phyloP scores from a whole-genome alignment of 345 rosid species.

The Brassica nigra region DNA sequence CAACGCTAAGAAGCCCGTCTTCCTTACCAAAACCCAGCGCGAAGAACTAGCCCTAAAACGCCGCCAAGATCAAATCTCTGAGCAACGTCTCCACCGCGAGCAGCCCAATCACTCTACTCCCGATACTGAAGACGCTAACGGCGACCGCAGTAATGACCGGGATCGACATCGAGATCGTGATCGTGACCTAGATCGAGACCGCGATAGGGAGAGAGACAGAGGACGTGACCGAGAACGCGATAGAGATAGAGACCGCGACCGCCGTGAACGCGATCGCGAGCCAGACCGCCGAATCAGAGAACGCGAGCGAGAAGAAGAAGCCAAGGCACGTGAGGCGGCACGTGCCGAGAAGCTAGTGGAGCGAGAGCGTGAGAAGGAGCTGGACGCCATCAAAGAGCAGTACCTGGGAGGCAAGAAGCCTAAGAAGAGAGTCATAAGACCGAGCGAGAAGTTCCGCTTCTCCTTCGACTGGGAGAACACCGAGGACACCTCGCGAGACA shows the following conservation, averaged over 20 bases:
- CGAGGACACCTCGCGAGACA: slow-evolving; percentile 85
- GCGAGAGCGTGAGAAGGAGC: slow-evolving; percentile 82
- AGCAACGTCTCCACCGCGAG: slow-evolving; percentile 48
- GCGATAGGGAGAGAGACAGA: slow-evolving; percentile 46
- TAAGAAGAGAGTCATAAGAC: slow-evolving; percentile 88
- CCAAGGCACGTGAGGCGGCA: slow-evolving; percentile 61
- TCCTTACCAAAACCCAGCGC: slow-evolving; percentile 63
- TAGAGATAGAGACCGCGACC: slow-evolving; percentile 45
- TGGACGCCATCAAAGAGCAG: slow-evolving; percentile 84
- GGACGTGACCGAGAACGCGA: slow-evolving; percentile 50
- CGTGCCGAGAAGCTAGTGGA: slow-evolving; percentile 70
- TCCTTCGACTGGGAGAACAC: slow-evolving; percentile 98
- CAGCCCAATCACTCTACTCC: slow-evolving; percentile 31
- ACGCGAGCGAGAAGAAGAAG: slow-evolving; percentile 69
- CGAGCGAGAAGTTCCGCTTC: slow-evolving; percentile 90
- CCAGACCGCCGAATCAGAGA: slow-evolving; percentile 51
- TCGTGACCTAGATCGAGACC: slow-evolving; percentile 44
- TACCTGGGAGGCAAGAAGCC: slow-evolving; percentile 90
- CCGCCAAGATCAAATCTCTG: slow-evolving; percentile 66
- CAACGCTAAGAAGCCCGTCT: slow-evolving; percentile 50
- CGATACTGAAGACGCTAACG: slow-evolving; percentile 31
- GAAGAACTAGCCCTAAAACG: slow-evolving; percentile 77
- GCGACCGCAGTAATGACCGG: slow-evolving; percentile 22
- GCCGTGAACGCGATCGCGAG: slow-evolving; percentile 54
- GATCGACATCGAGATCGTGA: background rate